A percentile compares a stretch with the other conserved stretches of the same genome.
phyloP scores from a whole-genome alignment of 139 green algal species.

The Chlorella sp. region DNA sequence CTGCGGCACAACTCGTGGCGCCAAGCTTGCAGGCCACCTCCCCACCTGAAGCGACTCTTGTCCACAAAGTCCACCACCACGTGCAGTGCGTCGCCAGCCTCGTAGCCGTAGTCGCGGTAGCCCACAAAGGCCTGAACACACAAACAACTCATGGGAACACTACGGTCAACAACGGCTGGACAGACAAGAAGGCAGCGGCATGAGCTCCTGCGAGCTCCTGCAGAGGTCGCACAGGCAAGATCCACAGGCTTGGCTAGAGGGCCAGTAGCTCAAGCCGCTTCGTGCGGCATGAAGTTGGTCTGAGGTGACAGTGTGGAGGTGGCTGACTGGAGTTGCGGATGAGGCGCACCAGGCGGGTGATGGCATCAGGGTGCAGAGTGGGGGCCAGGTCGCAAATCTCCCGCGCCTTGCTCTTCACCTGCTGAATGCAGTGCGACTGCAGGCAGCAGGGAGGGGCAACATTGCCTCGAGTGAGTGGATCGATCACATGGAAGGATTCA shows the following conservation, averaged over 20 bases:
- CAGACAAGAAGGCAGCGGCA: too few relatives aligned
- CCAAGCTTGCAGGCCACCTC: neutral
- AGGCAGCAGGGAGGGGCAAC: neutral
- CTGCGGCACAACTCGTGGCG: too few relatives aligned
- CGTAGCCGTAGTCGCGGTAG: slow-evolving; percentile 42
- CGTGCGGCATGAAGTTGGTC: too few relatives aligned
- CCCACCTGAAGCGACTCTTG: neutral
- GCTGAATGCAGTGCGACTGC: slow-evolving; percentile 12
- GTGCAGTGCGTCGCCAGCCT: neutral
- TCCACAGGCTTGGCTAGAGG: too few relatives aligned
- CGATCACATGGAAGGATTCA: too few relatives aligned
- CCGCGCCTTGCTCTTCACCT: slow-evolving; percentile 27
- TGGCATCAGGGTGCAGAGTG: slow-evolving; percentile 4
- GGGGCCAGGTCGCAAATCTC: slow-evolving; percentile 28
- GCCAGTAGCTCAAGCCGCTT: too few relatives aligned
- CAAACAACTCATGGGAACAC: neutral
- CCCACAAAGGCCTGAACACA: slow-evolving; percentile 39
- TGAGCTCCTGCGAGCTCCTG: too few relatives aligned
- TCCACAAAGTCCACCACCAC: slow-evolving; percentile 40
- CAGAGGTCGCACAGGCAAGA: too few relatives aligned
- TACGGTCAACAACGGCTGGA: too few relatives aligned
- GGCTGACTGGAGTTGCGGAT: too few relatives aligned
- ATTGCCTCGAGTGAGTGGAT: too few relatives aligned
- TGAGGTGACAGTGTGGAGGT: too few relatives aligned
- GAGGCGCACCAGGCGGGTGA: slow-evolving; percentile 26